A percentile compares a stretch with the other conserved stretches of the same genome.
phyloP scores from a whole-genome alignment of 2,329 filamentous ascomycete genomes.

The Ascochyta viciae-villosae region DNA sequence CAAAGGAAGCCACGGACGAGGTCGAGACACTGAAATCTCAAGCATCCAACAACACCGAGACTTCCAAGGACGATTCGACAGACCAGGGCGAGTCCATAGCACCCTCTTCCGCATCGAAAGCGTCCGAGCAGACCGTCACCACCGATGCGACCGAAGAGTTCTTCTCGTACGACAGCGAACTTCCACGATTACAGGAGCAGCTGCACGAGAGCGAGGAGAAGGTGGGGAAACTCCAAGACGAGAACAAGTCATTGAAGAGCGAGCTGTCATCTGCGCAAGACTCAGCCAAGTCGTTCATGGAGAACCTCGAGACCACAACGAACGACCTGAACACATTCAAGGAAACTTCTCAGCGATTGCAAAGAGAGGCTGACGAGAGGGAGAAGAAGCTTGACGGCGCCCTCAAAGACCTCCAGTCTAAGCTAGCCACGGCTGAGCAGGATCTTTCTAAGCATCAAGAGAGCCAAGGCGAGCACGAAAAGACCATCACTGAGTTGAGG shows the following conservation, averaged over 20 bases:
- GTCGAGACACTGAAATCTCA: constrained; percentile 60
- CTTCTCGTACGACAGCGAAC: constrained; percentile 90
- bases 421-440: constrained; percentile 49
- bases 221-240: constrained; percentile 71
- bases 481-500: constrained; percentile 48
- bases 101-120: constrained; percentile 34
- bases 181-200: constrained; percentile 80
- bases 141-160: constrained; percentile 70
- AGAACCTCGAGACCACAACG: constrained; percentile 72
- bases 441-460: constrained; percentile 56
- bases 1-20: constrained; percentile 69
- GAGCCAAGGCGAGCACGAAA: constrained; percentile 50
- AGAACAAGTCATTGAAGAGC: constrained; percentile 71
- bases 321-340: constrained; percentile 65
- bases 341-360: constrained; percentile 57
- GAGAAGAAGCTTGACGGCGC: constrained; percentile 39
- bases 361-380: constrained; percentile 41
- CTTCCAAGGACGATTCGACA: constrained; percentile 36
- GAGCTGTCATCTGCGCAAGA: constrained; percentile 77
- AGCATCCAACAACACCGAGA: constrained; percentile 21
- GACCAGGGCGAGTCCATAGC: constrained; percentile 35
- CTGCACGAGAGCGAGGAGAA: constrained; percentile 73
- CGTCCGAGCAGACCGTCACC: constrained; percentile 32
- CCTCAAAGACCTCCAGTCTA: constrained; percentile 38
- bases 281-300: constrained; percentile 57